Base-by-base conservation (phyloP, 2,329 filamentous ascomycete genomes). In the Scedosporium dehoogii region DNA sequence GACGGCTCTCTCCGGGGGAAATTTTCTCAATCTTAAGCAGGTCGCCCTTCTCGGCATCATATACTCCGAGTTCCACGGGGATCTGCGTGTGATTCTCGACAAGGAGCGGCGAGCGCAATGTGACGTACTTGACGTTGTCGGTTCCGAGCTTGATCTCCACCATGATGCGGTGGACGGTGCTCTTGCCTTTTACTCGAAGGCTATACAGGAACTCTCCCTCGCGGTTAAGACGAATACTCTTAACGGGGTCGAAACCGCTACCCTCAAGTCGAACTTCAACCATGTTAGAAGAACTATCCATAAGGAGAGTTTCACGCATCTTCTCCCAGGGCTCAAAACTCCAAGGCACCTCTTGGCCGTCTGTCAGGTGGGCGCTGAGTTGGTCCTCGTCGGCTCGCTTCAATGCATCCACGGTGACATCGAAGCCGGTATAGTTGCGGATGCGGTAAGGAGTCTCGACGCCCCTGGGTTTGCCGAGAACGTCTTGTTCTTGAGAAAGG, bases 61-160 rank as follows among this genome's bases (percentile, higher is more conserved):
- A 97, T 16, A 99, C 86, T 16, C 94, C 96, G 23, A 99, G 75
- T 73, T 99, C 94, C 14, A 99, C 87, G 0, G 94, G 93, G 53
- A 99, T 96, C 71, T 99, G 91, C 0, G 94, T 99, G 66, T 94
- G 90, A 74, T 99, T 99, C 72, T 99, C 94, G 6, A 99, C 86
- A 0, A 97, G 77, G 1, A 99, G 78, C 0, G 94, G 94, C 18
- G 93, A 97, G 27, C 94, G 85, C 70, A 99, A 87, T 1, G 92
- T 99, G 70, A 99, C 96, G 72, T 96, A 96, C 77, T 99, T 99
- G 76, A 99, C 90, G 69, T 97, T 97, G 77, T 99, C 93, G 0
- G 85, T 78, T n/a, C 92, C 94, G 25, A 99, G 81, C 61, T 85
- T 91, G 61, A 99, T 89, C 63, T 99, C 94, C 0, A 97, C 92